These are phyloP conservation scores for Chenopodium formosanum DNA, from an alignment of 148 eudicot species.

Conservation along the genomic window DNA sequence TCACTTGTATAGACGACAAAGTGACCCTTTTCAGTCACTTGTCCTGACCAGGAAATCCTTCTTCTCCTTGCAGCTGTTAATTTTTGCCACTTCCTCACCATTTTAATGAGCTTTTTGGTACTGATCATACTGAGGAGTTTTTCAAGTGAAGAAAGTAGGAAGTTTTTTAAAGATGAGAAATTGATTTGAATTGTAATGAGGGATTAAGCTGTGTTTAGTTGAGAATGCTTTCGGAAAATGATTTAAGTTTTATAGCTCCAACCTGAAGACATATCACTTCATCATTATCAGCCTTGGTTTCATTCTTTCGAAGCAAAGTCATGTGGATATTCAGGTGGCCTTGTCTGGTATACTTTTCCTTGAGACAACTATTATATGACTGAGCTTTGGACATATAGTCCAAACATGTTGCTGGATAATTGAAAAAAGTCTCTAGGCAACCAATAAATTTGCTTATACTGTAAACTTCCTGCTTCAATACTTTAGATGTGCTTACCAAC, in stretches of 20 bases:
- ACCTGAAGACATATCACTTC: not conserved
- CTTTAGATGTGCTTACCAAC: not conserved
- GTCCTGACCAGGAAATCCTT: constrained; percentile 16
- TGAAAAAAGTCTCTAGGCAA: not conserved
- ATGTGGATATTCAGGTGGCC: not conserved
- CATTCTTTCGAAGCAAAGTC: not conserved
- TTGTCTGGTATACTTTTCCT: not conserved
- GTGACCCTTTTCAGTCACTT: constrained; percentile 16
- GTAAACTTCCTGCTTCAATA: not conserved
- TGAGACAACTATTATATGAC: not conserved
- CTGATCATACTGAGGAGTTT: constrained; percentile 27
- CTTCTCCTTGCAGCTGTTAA: constrained; percentile 27
- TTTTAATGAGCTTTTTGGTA: constrained; percentile 37
- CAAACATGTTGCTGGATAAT: not conserved
- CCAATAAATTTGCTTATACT: not conserved
- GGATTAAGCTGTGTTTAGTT: not conserved
- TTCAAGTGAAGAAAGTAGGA: not conserved
- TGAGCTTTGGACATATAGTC: not conserved
- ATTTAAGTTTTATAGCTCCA: constrained; percentile 2
- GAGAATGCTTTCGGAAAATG: not conserved
- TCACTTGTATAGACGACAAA: constrained; percentile 24
- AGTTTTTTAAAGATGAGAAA: not conserved
- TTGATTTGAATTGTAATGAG: not conserved
- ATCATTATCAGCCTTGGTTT: not conserved
- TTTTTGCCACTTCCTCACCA: constrained; percentile 42